Evolutionary conservation across 495 filamentous ascomycete genomes (phyloP), one percentile per base, ranked within the genome.

Genomic region (Parmelia sp.): DNA sequence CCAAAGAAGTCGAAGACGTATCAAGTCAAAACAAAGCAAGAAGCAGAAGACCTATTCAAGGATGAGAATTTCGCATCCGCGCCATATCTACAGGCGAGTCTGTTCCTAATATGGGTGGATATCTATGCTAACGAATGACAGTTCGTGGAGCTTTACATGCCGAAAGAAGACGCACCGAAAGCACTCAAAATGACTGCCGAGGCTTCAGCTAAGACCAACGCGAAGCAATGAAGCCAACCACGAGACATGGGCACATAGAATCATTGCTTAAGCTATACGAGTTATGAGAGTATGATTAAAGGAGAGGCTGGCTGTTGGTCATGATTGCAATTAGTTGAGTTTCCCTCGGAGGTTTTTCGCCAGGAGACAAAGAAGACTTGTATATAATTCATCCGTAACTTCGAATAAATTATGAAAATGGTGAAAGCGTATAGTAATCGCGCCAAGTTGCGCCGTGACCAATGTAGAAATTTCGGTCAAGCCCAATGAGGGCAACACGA

Each of bases 131-230:
- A 69, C 74, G n/a, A 68, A 44, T 55, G 80, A 58, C 74, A 93
- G 77, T 82, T 96, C 74, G 92, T 96, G 33, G 92, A 96, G 76
- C 61, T 96, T 58, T 90, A 91, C 71, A 92, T 96, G 84, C 86
- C 86, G 23, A 87, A 85, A 74, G 82, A 91, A 61, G 92, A 96
- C 74, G 80, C 90, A 31, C 92, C 91, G 0, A 73, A 79, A 56
- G 86, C 82, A 25, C 71, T 96, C 74, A 87, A 86, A 70, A 70
- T 82, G 56, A 84, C 84, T 19, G 84, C 85, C 1, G 74, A 82
- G 67, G 79, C 87, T 57, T 87, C 89, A 35, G 89, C 91, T 7
- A 80, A 83, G 71, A 81, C 81, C 6, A 89, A 90, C 71, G 84
- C 86, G 11, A 84, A 78, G 77, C 59, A 65, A 64, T 72, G 57